Conservation (phyloP, 108 stramenopile genomes). For the Cyclostephanos invisitatus region DNA sequence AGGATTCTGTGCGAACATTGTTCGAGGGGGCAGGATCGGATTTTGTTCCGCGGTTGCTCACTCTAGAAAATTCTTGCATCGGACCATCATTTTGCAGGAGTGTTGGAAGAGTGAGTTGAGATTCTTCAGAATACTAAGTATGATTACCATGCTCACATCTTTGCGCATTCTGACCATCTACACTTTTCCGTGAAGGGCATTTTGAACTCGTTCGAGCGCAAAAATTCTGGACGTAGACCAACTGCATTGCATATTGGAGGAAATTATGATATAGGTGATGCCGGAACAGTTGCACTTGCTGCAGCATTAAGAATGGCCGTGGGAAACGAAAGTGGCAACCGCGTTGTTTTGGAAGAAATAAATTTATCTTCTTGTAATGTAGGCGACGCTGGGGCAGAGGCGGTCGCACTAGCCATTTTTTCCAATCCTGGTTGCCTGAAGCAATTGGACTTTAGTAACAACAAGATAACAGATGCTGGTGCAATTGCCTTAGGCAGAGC, state of each 20-base stretch:
- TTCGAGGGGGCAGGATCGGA: constrained; percentile 21
- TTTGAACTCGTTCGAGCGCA: constrained; percentile 39
- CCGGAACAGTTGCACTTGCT: constrained; percentile 74
- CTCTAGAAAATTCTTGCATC: constrained; percentile 66
- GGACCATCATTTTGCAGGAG: constrained; percentile 76
- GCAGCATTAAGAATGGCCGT: constrained; percentile 67
- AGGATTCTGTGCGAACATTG: constrained; percentile 31
- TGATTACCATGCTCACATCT: not conserved
- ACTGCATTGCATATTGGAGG: constrained; percentile 48
- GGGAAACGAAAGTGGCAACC: constrained; percentile 8
- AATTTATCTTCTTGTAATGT: constrained; percentile 77
- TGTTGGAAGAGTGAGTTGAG: constrained; percentile 59
- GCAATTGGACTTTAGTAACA: constrained; percentile 76
- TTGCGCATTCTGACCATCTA: not conserved
- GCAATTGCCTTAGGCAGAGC: constrained; percentile 56
- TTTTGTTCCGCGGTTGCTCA: constrained; percentile 48
- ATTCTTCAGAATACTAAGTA: not conserved
- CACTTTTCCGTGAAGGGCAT: constrained; percentile 19
- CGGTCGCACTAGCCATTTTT: constrained; percentile 71
- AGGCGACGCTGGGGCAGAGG: constrained; percentile 73
- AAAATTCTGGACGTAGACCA: constrained; percentile 28
- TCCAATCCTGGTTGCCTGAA: constrained; percentile 52
- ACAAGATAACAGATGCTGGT: constrained; percentile 73
- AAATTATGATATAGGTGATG: constrained; percentile 76
- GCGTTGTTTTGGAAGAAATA: constrained; percentile 55